Percentiles rank a stretch among this genome's conserved stretches.
Conservation (phyloP, 371 early-diverging fungal species). For the Fennellomyces sp. region DNA sequence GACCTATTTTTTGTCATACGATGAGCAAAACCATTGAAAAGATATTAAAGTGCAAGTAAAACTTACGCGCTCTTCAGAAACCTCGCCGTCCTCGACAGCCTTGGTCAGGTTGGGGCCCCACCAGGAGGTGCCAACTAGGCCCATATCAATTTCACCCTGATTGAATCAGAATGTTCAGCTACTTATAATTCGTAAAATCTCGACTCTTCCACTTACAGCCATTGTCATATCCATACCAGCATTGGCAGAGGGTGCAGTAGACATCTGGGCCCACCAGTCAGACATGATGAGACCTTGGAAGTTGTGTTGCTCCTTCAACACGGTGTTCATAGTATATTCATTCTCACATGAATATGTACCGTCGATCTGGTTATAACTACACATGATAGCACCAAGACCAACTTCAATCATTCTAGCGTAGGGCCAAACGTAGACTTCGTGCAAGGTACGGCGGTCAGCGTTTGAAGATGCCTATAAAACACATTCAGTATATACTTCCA, state of each 20-base stretch:
- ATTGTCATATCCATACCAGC: conserved; percentile 56
- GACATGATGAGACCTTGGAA: conserved; percentile 36
- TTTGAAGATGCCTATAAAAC: conserved; percentile 29
- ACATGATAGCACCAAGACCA: conserved; percentile 54
- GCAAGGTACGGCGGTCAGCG: conserved; percentile 51
- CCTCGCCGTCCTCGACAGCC: conserved; percentile 27
- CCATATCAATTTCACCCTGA: conserved; percentile 36
- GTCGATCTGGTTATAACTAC: conserved; percentile 49
- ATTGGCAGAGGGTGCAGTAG: conserved; percentile 24
- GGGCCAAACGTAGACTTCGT: conserved; percentile 57
- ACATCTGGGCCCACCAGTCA: conserved; percentile 32
- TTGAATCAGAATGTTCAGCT: too few relatives aligned
- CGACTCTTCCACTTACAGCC: too few relatives aligned
- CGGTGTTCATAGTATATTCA: conserved; percentile 28
- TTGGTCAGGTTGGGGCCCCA: conserved; percentile 38
- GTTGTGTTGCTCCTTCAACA: conserved; percentile 43
- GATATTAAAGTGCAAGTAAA: too few relatives aligned
- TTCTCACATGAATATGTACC: conserved; percentile 45
- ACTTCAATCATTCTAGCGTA: conserved; percentile 49
- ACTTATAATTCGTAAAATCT: too few relatives aligned
- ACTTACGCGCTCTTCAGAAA: conserved; percentile 27
- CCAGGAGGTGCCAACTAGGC: conserved; percentile 24
- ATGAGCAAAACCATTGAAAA: too few relatives aligned
- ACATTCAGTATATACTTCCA: too few relatives aligned
- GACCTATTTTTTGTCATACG: too few relatives aligned